Evolutionary conservation across 164 flowering plant genomes (phyloP), one percentile per base, ranked within the genome.

Genomic region (Kingdonia uniflora): DNA sequence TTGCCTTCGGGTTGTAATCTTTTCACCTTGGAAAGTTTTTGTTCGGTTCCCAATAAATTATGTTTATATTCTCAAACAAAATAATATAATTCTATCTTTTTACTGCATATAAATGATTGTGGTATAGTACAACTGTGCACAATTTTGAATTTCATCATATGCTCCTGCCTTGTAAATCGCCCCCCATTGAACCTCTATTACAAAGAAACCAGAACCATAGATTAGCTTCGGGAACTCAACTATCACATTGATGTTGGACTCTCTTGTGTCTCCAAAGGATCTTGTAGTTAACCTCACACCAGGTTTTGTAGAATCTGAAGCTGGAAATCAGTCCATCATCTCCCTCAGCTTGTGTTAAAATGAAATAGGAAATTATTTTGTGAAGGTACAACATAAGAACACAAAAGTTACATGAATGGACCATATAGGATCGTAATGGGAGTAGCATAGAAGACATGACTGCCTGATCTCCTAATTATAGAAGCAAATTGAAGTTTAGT

Each of bases 111-210:
- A n/a, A n/a, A n/a, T n/a, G n/a, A n/a, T n/a, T n/a, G n/a, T n/a
- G n/a, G n/a, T n/a, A n/a, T n/a, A n/a, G n/a, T n/a, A n/a, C n/a
- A n/a, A n/a, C n/a, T n/a, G n/a, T n/a, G n/a, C n/a, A n/a, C n/a
- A n/a, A n/a, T n/a, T n/a, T n/a, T n/a, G 40, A 33, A 45, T 37
- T 20, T 55, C 55, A 45, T 49, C 47, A 42, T 52, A 59, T 71
- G 73, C 80, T 78, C 86, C 81, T 80, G 78, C 87, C 87, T 81
- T 74, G 64, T 62, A 52, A 81, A 51, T 63, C 61, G 76, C 21
- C 87, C 87, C 23, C 78, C 81, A n/a, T 56, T 45, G 42, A 51
- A 76, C 75, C 56, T 66, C 59, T 56, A 81, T 47, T 51, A 48
- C 62, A 41, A 78, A 67, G 48, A 75, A 52, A 49, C 74, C 65